Percentiles rank a stretch among this genome's conserved stretches.
These are phyloP conservation scores for Aspergillus leporis DNA, from an alignment of 495 filamentous ascomycete genomes.

Conservation along the genomic window DNA sequence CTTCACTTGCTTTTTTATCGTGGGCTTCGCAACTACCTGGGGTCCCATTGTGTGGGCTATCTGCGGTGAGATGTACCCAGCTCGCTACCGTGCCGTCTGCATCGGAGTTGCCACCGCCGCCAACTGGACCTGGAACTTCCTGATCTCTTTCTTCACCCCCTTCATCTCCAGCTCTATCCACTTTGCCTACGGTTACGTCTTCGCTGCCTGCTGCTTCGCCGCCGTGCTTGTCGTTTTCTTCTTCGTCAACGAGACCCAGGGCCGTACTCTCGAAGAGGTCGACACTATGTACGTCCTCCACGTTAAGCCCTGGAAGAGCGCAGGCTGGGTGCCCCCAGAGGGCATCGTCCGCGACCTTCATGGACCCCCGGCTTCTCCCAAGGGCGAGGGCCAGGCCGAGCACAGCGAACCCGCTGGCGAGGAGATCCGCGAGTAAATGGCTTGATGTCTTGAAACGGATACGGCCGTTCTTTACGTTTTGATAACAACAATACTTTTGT, in stretches of 20 bases:
- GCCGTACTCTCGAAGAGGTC: slow-evolving; percentile 72
- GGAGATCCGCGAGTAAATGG: slow-evolving; percentile 24
- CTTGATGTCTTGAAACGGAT: background rate
- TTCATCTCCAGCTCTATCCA: slow-evolving; percentile 69
- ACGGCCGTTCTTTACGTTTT: background rate
- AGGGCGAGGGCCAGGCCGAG: slow-evolving; percentile 17
- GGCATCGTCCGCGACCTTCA: slow-evolving; percentile 37
- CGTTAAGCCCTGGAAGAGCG: slow-evolving; percentile 66
- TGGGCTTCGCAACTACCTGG: slow-evolving; percentile 67
- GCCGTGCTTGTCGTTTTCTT: slow-evolving; percentile 71
- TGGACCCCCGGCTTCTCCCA: slow-evolving; percentile 14
- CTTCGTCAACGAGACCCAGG: slow-evolving; percentile 73
- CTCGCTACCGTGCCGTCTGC: slow-evolving; percentile 69
- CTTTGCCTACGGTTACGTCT: slow-evolving; percentile 79
- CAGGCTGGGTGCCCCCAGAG: slow-evolving; percentile 57
- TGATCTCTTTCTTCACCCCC: slow-evolving; percentile 83
- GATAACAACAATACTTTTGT: background rate
- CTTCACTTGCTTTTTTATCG: slow-evolving; percentile 71
- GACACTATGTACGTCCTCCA: slow-evolving; percentile 81
- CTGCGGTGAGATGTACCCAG: slow-evolving; percentile 79
- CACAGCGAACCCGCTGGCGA: slow-evolving; percentile 18
- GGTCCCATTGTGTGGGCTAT: slow-evolving; percentile 83
- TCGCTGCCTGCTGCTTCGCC: slow-evolving; percentile 67
- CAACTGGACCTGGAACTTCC: slow-evolving; percentile 92
- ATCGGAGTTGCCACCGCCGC: slow-evolving; percentile 77